Base-by-base conservation (phyloP, 2,329 filamentous ascomycete species). In the Akanthomyces dipterigenus region DNA sequence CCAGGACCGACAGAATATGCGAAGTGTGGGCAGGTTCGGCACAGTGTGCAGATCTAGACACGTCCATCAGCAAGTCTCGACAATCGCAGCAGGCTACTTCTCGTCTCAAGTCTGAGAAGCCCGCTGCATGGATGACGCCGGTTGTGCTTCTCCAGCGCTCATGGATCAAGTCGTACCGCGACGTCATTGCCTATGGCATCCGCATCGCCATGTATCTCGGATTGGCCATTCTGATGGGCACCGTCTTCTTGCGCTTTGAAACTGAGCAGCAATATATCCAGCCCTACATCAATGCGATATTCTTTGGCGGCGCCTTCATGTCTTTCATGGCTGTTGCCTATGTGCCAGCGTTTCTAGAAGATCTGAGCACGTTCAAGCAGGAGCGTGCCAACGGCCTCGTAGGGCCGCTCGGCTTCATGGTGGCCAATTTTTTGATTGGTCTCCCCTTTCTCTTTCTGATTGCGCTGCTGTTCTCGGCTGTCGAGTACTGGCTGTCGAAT, bases 321-420 rank as follows among this genome's bases (percentile, higher is more conserved):
- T 88, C 85, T 45, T 90, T 91, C 75, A 90, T 91, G 88, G 87
- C 88, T 0, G 87, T 96, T 1, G 91, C 91, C 0, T 96, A 96
- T 71, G 89, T 95, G 3, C 91, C 91, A 0, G 84, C 89, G 0
- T 95, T 88, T 72, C 82, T 96, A 46, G 91, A 96, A 70, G 90
- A 96, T 71, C 82, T 87, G 26, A 77, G 83, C 6, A 86, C 85
- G 0, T 93, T 87, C 72, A 77, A 85, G 67, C 91, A 93, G 72
- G 91, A 96, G 69, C 85, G 88, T 51, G 86, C 85, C 42, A 96
- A 96, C 71, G 91, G 91, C 0, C 80, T 96, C 0, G 93, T 93
- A 70, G 88, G 89, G 0, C 83, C 91, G 0, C 80, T 86, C 0
- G 81, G 87, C 1, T 90, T 96, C 72, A 79, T 92, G 60, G 62